A percentile compares a stretch with the other conserved stretches of the same genome.
Conservation (phyloP, 1,139 yeast genomes). For the Geotrichum carabidarum region DNA sequence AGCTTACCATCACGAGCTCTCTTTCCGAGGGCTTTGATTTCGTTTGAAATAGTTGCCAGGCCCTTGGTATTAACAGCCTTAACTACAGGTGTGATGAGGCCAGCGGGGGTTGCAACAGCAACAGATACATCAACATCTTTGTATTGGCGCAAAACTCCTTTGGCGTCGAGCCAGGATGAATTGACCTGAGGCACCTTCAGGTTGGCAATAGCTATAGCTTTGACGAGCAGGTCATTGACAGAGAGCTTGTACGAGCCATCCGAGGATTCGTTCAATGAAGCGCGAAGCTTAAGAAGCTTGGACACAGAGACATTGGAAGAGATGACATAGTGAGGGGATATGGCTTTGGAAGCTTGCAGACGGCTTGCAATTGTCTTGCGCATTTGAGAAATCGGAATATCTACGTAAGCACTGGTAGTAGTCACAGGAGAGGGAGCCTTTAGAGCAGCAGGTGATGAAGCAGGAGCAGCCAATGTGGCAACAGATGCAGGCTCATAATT, state of each 20-base stretch:
- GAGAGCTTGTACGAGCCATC: slow-evolving; percentile 88
- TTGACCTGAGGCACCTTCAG: slow-evolving; percentile 89
- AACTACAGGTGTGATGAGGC: slow-evolving; percentile 93
- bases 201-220: slow-evolving; percentile 89
- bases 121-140: slow-evolving; percentile 91
- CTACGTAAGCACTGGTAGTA: slow-evolving; percentile 60
- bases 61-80: slow-evolving; percentile 85
- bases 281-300: slow-evolving; percentile 86
- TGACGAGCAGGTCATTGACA: slow-evolving; percentile 87
- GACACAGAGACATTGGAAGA: slow-evolving; percentile 81
- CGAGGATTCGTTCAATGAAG: slow-evolving; percentile 77
- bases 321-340: slow-evolving; percentile 87
- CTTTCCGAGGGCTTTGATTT: slow-evolving; percentile 88
- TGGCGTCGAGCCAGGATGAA: slow-evolving; percentile 85
- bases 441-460: slow-evolving; percentile 45
- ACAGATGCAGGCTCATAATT: slow-evolving; percentile 45
- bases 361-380: slow-evolving; percentile 91
- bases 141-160: slow-evolving; percentile 90
- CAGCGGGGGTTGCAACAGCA: slow-evolving; percentile 98
- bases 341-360: slow-evolving; percentile 76
- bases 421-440: slow-evolving; percentile 33
- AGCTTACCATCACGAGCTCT: slow-evolving; percentile 93
- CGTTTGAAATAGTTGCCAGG: slow-evolving; percentile 68
- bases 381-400: slow-evolving; percentile 84
- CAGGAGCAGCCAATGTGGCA: slow-evolving; percentile 43